These are phyloP conservation scores for Colletotrichum sp. DNA, from an alignment of 2,329 filamentous ascomycete genomes.

Conservation along the genomic window DNA sequence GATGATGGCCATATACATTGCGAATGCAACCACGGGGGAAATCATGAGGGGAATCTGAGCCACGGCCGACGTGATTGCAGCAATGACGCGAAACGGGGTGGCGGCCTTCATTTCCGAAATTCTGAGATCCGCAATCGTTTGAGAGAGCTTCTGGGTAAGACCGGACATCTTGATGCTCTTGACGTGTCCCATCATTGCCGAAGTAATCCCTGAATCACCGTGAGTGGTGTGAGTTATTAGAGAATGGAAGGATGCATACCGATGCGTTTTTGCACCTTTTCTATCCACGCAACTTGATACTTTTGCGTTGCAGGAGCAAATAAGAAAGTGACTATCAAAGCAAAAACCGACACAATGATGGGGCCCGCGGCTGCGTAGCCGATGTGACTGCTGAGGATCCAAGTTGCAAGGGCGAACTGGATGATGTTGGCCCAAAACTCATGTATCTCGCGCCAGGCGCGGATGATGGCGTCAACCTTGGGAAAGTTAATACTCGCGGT, in stretches of 20 bases:
- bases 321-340: conserved; percentile 29
- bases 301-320: conserved; percentile 31
- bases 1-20: conserved; percentile 1
- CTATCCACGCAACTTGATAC: conserved; percentile 45
- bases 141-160: conserved; percentile 42
- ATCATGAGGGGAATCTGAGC: conserved; percentile 30
- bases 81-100: conserved; percentile 33
- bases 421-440: conserved; percentile 41
- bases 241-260: conserved; percentile 31
- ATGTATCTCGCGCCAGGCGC: conserved; percentile 37
- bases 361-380: conserved; percentile 37
- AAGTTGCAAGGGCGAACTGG: conserved; percentile 37
- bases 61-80: conserved; percentile 37
- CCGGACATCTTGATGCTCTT: conserved; percentile 58
- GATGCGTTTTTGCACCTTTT: conserved; percentile 53
- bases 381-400: conserved; percentile 36
- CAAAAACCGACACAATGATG: conserved; percentile 31
- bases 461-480: conserved; percentile 41
- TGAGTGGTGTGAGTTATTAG: not conserved
- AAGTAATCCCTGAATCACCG: conserved; percentile 39
- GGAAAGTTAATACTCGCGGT: not conserved
- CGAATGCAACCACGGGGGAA: conserved; percentile 19
- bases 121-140: conserved; percentile 23
- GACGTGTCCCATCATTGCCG: conserved; percentile 52
- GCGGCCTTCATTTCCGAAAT: conserved; percentile 25